Evolutionary conservation across 2,329 filamentous ascomycete species (phyloP), one percentile per base, ranked within the genome.

Genomic region (Xylaria hypoxylon): DNA sequence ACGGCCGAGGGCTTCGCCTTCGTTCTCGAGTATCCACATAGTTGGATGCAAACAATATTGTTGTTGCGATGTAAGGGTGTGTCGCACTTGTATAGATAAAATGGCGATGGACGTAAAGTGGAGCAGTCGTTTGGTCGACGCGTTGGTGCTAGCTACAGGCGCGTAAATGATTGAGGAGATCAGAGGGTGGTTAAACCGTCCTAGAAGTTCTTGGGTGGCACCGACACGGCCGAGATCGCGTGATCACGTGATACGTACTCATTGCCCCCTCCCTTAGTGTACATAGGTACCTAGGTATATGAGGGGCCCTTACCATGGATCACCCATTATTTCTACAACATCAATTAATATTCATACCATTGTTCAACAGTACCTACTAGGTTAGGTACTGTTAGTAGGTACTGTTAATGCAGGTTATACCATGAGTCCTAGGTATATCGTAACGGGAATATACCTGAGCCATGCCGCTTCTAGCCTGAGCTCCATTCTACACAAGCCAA

Each of bases 1-100:
- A 81, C 84, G 83, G 64, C 82, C 80, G 62, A 85, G 80, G 62
- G 82, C 79, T 69, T 82, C 82, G 64, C 81, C 81, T 68, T 85
- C 83, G 72, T 83, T 83, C 70, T 86, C 84, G 24, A 87, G 78
- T 68, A 86, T 81, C 85, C 85, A 87, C 85, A 87, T 87, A 57
- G n/a, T 44, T 26, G 1, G 28, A 22, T 40, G 28, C 26, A 44
- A 42, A 62, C 22, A 42, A 35, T 11, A 19, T 42, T 13, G 40
- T 42, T n/a, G n/a, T 52, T 22, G 7, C 58, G 59, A 40, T 51
- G 42, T 38, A 62, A 31, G n/a, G n/a, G 28, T 31, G 8, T 33
- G 24, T 35, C 35, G 28, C 24, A 56, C 15, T 17, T 28, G 31
- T 38, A 26, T n/a, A 17, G 47, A 42, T 7, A 13, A 44, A 26